Base-by-base conservation (phyloP, 164 flowering plant species). In the Berberis vulgaris region DNA sequence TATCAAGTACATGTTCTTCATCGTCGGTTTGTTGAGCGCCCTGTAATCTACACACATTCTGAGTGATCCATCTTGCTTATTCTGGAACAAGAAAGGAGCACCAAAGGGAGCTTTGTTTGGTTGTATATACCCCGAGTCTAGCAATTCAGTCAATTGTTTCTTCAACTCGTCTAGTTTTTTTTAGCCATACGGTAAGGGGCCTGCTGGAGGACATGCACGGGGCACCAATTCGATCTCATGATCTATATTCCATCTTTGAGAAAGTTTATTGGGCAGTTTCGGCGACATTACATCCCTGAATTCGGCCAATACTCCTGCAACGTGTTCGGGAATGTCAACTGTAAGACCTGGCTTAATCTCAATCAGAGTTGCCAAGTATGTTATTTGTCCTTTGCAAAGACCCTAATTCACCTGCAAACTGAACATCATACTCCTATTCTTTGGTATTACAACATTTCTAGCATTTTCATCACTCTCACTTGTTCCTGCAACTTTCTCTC, bases 201-300 rank as follows among this genome's bases (percentile, higher is more conserved):
- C 26, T 63, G 60, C 43, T 3, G 55, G 61, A 2, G 70, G 67
- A 2, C 44, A 8, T 1, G 59, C 50, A 0, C 49, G 59, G 3
- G 61, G 62, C 46, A 43, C 65, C 12, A 75, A n/a, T 10, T 71
- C 59, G 39, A 71, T 71, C 8, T 11, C 41, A 40, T 70, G 60
- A n/a, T 74, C 68, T 1, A 54, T 43, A 0, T n/a, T 47, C 49
- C 69, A 2, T 1, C 60, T 3, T 9, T 63, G 63, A 4, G 66
- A 56, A 2, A 71, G n/a, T n/a, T 7, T 4, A n/a, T 59, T 66
- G 0, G 66, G 66, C 49, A 67, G 45, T 52, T 70, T 55, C 5
- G 2, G 45, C 7, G 65, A 63, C 49, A 74, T 55, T 1, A 70
- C 56, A 66, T 70, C 68, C 1, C 1, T n/a, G 9, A 46, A 73